Conservation (phyloP, 75 land plant species). For the Cryptomeria japonica region DNA sequence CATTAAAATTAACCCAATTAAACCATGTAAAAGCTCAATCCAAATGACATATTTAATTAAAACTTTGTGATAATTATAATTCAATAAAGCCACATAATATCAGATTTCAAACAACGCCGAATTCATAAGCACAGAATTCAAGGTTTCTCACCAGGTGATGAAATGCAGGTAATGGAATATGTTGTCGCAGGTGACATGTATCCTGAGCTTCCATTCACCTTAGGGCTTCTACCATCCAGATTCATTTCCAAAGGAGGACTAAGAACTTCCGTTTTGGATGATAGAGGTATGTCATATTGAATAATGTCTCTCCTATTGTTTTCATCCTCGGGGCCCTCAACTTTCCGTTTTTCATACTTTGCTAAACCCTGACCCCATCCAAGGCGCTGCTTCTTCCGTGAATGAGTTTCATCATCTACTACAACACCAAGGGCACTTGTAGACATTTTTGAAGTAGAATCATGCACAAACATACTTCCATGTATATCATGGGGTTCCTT, state of each 20-base stretch:
- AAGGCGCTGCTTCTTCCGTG: conserved; percentile 74
- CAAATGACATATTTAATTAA: neutral
- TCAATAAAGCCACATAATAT: neutral
- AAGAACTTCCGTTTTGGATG: conserved; percentile 10
- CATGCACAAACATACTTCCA: conserved; percentile 23
- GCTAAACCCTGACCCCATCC: conserved; percentile 97
- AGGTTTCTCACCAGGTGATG: conserved; percentile 38
- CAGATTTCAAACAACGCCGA: neutral
- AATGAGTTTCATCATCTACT: conserved; percentile 29
- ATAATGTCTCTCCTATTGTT: conserved; percentile 10
- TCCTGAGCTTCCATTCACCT: conserved; percentile 19
- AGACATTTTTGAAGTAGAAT: conserved; percentile 29
- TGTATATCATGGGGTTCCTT: conserved; percentile 18
- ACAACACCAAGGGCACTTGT: conserved; percentile 12
- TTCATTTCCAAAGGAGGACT: neutral
- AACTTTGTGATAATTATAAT: no score
- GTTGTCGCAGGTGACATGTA: conserved; percentile 56
- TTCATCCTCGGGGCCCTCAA: conserved; percentile 55
- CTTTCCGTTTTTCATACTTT: conserved; percentile 83
- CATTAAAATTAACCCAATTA: neutral
- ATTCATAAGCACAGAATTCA: neutral
- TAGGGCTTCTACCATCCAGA: conserved; percentile 35
- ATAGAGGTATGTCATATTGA: neutral
- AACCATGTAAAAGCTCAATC: neutral
- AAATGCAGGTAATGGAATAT: conserved; percentile 53